Conservation (phyloP, 1,284 basidiomycete species). For the Ustilago bromivora region DNA sequence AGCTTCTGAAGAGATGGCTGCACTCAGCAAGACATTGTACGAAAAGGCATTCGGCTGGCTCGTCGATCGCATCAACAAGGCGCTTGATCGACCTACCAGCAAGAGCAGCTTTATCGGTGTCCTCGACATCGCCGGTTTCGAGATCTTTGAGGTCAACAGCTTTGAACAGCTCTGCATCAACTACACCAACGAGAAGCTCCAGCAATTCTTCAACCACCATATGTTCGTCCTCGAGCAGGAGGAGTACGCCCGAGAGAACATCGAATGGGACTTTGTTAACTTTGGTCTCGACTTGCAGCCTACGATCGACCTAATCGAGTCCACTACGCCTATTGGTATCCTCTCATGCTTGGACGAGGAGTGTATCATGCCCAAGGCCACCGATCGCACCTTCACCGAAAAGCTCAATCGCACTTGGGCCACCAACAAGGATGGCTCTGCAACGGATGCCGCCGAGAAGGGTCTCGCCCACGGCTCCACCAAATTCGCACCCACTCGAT, state of each 20-base stretch:
- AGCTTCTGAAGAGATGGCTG: conserved; percentile 89
- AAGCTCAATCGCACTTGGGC: conserved; percentile 75
- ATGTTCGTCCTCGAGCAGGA: conserved; percentile 99
- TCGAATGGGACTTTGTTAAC: conserved; percentile 98
- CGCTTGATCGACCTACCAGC: conserved; percentile 86
- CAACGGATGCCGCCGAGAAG: conserved; percentile 53
- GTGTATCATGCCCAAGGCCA: conserved; percentile 99
- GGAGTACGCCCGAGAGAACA: conserved; percentile 95
- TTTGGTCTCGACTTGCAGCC: conserved; percentile 98
- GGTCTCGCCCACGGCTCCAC: conserved; percentile 70
- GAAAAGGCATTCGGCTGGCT: conserved; percentile 95
- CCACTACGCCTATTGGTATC: conserved; percentile 81
- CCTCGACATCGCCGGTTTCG: conserved; percentile 98
- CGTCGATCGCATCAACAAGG: conserved; percentile 94
- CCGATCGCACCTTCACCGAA: conserved; percentile 92
- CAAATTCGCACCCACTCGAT: conserved; percentile 89
- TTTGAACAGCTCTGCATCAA: conserved; percentile 99
- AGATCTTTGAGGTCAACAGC: conserved; percentile 77
- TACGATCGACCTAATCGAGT: conserved; percentile 97
- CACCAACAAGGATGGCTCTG: conserved; percentile 60
- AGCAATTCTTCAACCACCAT: conserved; percentile 83
- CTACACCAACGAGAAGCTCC: conserved; percentile 81
- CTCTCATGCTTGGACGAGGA: conserved; percentile 96
- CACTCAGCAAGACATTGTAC: conserved; percentile 95
- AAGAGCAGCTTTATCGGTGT: conserved; percentile 98